Conservation (phyloP, 2,329 filamentous ascomycete species). For the Diaporthe sp. region DNA sequence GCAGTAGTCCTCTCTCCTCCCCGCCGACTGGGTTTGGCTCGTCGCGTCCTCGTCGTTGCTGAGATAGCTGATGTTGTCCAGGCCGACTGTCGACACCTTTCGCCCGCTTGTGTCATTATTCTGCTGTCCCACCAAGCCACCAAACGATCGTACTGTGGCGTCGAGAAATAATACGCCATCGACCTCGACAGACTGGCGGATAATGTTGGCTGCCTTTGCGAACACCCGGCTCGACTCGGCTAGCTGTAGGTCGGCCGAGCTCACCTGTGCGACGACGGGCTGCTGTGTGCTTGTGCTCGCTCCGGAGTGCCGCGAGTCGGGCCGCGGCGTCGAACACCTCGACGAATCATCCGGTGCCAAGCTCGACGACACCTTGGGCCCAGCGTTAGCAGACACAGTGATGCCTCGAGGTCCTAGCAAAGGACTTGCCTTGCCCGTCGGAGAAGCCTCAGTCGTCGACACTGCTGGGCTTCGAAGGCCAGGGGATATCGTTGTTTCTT, state of each 20-base stretch:
- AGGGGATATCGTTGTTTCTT: background rate
- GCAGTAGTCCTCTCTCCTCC: constrained; percentile 38
- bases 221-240: constrained; percentile 33
- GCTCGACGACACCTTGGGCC: background rate
- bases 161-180: constrained; percentile 52
- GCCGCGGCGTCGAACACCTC: constrained; percentile 28
- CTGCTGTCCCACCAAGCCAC: constrained; percentile 40
- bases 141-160: constrained; percentile 44
- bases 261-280: constrained; percentile 32
- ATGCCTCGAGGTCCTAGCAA: background rate
- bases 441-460: constrained; percentile 1
- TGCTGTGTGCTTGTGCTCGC: constrained; percentile 21
- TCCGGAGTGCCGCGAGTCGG: constrained; percentile 29
- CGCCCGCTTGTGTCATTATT: constrained; percentile 9
- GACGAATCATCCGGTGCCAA: constrained; percentile 30
- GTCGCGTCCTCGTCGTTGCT: constrained; percentile 32
- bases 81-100: constrained; percentile 21
- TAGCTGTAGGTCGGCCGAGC: constrained; percentile 32
- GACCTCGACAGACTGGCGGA: constrained; percentile 53
- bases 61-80: constrained; percentile 30
- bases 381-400: background rate
- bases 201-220: constrained; percentile 51
- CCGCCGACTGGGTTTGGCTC: constrained; percentile 26
- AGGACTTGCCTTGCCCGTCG: background rate
- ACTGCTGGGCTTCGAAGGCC: background rate